These are phyloP conservation scores for Jasminum sambac DNA, from an alignment of 257 asterid species.

Conservation along the genomic window DNA sequence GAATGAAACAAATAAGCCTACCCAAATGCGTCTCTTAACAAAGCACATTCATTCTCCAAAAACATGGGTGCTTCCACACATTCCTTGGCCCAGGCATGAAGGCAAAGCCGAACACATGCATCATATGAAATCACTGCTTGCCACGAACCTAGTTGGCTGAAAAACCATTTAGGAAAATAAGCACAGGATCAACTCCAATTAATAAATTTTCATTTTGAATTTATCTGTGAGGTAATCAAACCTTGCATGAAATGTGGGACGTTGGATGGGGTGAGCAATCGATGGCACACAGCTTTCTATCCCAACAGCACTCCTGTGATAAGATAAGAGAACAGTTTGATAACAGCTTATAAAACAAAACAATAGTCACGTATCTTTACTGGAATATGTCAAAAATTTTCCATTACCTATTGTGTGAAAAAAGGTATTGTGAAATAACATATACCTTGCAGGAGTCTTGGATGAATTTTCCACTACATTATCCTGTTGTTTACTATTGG, in stretches of 20 bases:
- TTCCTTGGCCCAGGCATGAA: slow-evolving; percentile 60
- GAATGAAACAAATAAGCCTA: slow-evolving; percentile 23
- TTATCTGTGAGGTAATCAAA: slow-evolving; percentile 14
- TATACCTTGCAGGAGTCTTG: slow-evolving; percentile 40
- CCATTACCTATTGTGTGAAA: neutral
- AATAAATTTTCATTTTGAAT: neutral
- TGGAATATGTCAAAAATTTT: neutral
- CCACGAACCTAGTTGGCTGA: slow-evolving; percentile 56
- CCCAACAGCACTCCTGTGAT: slow-evolving; percentile 36
- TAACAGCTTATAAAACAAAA: neutral
- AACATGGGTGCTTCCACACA: slow-evolving; percentile 62
- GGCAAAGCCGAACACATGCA: slow-evolving; percentile 59
- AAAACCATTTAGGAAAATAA: slow-evolving; percentile 19
- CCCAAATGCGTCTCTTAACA: slow-evolving; percentile 48
- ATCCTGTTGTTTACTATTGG: slow-evolving; percentile 26
- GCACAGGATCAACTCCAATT: slow-evolving; percentile 7
- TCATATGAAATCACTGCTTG: slow-evolving; percentile 53
- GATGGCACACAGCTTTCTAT: slow-evolving; percentile 33
- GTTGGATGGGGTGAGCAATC: slow-evolving; percentile 38
- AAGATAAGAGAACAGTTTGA: slow-evolving; percentile 4
- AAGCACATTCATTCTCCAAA: slow-evolving; percentile 49
- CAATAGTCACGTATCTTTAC: neutral
- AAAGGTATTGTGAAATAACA: neutral
- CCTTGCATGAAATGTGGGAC: slow-evolving; percentile 59
- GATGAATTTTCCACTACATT: slow-evolving; percentile 20